Evolutionary conservation across 305 asterid species (phyloP).

Genomic region (Andrographis paniculata): DNA sequence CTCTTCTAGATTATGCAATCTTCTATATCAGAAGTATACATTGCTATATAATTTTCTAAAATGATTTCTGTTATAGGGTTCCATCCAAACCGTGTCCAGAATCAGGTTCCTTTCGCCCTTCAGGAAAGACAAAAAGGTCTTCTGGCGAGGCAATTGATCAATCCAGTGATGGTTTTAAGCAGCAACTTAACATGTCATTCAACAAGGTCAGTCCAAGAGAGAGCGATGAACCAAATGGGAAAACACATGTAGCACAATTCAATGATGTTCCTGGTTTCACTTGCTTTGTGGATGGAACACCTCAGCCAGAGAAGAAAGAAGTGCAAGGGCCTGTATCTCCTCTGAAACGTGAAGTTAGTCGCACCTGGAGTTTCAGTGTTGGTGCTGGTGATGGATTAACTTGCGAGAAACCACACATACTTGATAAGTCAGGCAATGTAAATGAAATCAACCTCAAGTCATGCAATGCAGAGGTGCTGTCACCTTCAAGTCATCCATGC

Average conservation of each 20-base stretch:
- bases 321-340: conserved; percentile 20
- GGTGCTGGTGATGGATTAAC: conserved; percentile 35
- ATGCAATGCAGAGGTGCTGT: conserved; percentile 22
- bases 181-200: conserved; percentile 62
- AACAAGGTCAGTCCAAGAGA: conserved; percentile 43
- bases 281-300: conserved; percentile 52
- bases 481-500: conserved; percentile 23
- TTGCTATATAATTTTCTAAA: too few species aligned
- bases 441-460: conserved; percentile 25
- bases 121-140: conserved; percentile 25
- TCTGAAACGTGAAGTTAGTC: conserved; percentile 44
- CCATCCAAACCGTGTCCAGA: conserved; percentile 24
- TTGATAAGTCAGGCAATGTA: conserved; percentile 23
- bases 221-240: conserved; percentile 46
- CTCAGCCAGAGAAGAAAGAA: conserved; percentile 31
- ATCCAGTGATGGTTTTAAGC: conserved; percentile 38
- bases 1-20: not conserved
- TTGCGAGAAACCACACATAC: conserved; percentile 26
- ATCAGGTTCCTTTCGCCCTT: conserved; percentile 25
- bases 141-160: conserved; percentile 32
- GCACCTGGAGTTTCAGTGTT: conserved; percentile 58
- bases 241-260: conserved; percentile 62
- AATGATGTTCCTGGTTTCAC: conserved; percentile 78
- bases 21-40: too few species aligned
- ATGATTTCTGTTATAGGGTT: conserved; percentile 26